phyloP scores from a whole-genome alignment of 1,139 yeast genomes.

The Suhomyces panamericanus region DNA sequence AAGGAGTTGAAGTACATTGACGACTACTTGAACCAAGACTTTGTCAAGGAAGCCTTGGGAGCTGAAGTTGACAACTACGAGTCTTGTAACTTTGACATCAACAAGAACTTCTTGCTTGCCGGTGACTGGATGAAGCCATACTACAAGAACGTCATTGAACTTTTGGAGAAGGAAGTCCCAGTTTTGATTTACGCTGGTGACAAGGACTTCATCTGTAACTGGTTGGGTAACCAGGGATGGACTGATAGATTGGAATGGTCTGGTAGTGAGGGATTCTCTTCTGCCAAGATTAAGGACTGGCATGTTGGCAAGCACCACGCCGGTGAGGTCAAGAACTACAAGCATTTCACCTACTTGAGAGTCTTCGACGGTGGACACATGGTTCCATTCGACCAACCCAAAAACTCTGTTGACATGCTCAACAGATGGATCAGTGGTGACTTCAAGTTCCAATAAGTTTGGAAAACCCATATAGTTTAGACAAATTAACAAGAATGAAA shows the following conservation, averaged over 20 bases:
- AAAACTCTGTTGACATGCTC: slow-evolving; percentile 47
- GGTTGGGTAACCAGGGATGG: slow-evolving; percentile 90
- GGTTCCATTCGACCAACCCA: slow-evolving; percentile 54
- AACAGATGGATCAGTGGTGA: slow-evolving; percentile 49
- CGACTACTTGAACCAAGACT: slow-evolving; percentile 64
- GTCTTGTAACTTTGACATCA: slow-evolving; percentile 83
- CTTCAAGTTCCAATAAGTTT: slow-evolving; percentile 12
- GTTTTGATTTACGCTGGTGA: slow-evolving; percentile 83
- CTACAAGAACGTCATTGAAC: slow-evolving; percentile 60
- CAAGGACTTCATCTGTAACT: slow-evolving; percentile 82
- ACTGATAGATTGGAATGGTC: slow-evolving; percentile 68
- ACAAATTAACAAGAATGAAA: no score
- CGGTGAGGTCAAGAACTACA: slow-evolving; percentile 49
- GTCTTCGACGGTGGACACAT: slow-evolving; percentile 51
- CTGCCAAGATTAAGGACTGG: slow-evolving; percentile 43
- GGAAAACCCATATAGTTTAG: not conserved
- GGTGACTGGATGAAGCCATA: slow-evolving; percentile 95
- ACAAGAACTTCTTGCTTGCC: slow-evolving; percentile 78
- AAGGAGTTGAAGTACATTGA: slow-evolving; percentile 65
- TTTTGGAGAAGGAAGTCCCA: slow-evolving; percentile 61
- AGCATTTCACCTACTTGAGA: slow-evolving; percentile 49
- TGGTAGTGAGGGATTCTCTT: slow-evolving; percentile 52
- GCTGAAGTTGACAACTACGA: slow-evolving; percentile 85
- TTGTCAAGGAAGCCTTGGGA: slow-evolving; percentile 79
- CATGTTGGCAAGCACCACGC: slow-evolving; percentile 39